Percentiles rank a stretch among this genome's conserved stretches.
Conservation (phyloP, 441 rosid species). For the Euphorbia celastroides region DNA sequence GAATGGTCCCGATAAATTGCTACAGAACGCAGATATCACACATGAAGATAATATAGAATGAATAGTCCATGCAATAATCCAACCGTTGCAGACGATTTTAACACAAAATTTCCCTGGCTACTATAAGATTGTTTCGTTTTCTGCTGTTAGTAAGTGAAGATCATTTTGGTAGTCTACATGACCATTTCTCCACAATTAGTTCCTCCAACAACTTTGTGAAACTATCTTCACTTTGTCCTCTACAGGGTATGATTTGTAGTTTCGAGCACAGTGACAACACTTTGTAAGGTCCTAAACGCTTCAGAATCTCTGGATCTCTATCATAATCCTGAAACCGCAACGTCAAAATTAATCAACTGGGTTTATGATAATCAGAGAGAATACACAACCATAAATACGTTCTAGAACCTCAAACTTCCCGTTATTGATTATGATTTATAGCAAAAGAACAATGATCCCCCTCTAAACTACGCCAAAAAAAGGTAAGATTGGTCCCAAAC, state of each 20-base stretch:
- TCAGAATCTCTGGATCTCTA: slow-evolving; percentile 61
- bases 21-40: no score
- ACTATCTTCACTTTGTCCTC: slow-evolving; percentile 22
- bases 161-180: slow-evolving; percentile 12
- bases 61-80: no score
- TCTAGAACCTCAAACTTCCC: no score
- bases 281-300: slow-evolving; percentile 37
- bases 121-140: no score
- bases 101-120: no score
- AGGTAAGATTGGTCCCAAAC: not conserved
- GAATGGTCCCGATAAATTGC: no score
- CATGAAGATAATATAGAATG: no score
- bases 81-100: no score
- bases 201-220: slow-evolving; percentile 38
- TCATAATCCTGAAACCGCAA: slow-evolving; percentile 54
- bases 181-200: slow-evolving; percentile 19
- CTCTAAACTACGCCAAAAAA: not conserved
- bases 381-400: no score
- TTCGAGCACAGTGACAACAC: slow-evolving; percentile 59
- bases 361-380: not conserved
- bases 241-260: slow-evolving; percentile 39
- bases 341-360: slow-evolving; percentile 6
- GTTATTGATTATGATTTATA: not conserved
- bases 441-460: not conserved
- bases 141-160: no score